Base-by-base conservation (phyloP, 2,329 filamentous ascomycete species). In the Microcyclospora tardicrescens region DNA sequence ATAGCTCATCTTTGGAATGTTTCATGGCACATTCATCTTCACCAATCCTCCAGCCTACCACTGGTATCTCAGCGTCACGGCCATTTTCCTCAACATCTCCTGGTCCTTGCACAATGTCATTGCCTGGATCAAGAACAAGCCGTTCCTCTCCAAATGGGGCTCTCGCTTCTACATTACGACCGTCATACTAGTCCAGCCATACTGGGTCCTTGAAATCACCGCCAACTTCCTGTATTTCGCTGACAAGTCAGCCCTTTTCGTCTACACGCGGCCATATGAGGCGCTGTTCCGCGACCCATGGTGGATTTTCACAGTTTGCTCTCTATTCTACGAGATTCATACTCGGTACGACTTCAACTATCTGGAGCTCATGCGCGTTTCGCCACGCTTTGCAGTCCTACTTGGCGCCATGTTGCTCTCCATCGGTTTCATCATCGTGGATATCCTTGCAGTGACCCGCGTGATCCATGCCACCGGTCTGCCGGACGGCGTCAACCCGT, bases 101-200 rank as follows among this genome's bases (percentile, higher is more conserved):
- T 79, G 75, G 72, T 68, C 64, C 10, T 57, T 81, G 8, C 77
- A 81, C 55, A 81, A 80, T 45, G 65, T 80, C 43, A 74, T 81
- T 42, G 68, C 76, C 1, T 81, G 76, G 77, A 69, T 81, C 57
- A 80, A 80, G 57, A 75, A 72, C 44, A 69, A 67, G 38, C 76
- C 76, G 0, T 78, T 79, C 48, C 34, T 48, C 6, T 40, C 46
- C n/a, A 37, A 42, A 40, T 45, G 44, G 43, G 65, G 67, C 24
- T 75, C 68, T 34, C 51, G 61, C 9, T 55, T 77, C 39, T 80
- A 78, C 50, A 74, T 80, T 36, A 61, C 62, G 33, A 77, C 71
- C 0, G 65, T 80, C 32, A 58, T 73, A 10, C 58, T 77, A 2
- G 73, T 65, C 10, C 72, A 77, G 44, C 73, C 75, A 0, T 79